phyloP scores from a whole-genome alignment of 2,329 filamentous ascomycete species.

The Arachnomyces sp. region DNA sequence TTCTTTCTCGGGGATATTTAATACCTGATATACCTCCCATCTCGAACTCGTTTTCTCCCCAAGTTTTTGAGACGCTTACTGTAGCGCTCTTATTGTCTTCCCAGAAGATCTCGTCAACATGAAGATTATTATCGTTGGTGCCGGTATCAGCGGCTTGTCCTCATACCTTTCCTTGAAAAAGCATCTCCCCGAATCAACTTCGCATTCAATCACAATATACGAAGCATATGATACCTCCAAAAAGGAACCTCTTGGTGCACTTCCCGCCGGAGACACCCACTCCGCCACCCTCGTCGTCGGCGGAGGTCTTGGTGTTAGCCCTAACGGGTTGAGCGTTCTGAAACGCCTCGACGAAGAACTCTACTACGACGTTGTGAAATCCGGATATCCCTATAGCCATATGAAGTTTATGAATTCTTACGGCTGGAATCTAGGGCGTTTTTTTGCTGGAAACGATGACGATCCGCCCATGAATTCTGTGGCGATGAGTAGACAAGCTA shows the following conservation, averaged over 20 bases:
- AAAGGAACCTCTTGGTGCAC: conserved; percentile 11
- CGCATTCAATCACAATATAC: conserved; percentile 31
- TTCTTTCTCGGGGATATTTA: too few species aligned
- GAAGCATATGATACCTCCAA: conserved; percentile 32
- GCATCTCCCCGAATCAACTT: conserved; percentile 24
- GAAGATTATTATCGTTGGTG: conserved; percentile 40
- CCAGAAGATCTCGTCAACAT: too few species aligned
- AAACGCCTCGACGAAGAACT: conserved; percentile 30
- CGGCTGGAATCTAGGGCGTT: conserved; percentile 25
- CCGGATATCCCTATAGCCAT: conserved; percentile 27
- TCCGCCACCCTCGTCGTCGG: conserved; percentile 32
- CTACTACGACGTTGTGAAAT: conserved; percentile 23
- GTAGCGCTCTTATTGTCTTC: too few species aligned
- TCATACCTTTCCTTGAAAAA: conserved; percentile 35
- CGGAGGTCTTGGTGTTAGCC: conserved; percentile 30
- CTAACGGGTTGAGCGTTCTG: conserved; percentile 35
- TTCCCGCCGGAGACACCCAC: conserved; percentile 15
- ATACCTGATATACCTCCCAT: too few species aligned
- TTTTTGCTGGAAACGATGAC: conserved; percentile 13
- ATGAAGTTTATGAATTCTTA: conserved; percentile 29
- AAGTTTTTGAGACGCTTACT: too few species aligned
- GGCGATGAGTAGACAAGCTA: conserved; percentile 30
- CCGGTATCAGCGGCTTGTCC: conserved; percentile 34
- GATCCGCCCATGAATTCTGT: conserved; percentile 23
- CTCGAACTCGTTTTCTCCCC: too few species aligned